Percentiles rank a stretch among this genome's conserved stretches.
Evolutionary conservation across 2,329 filamentous ascomycete genomes (phyloP).

Genomic region (Cadophora sp.): DNA sequence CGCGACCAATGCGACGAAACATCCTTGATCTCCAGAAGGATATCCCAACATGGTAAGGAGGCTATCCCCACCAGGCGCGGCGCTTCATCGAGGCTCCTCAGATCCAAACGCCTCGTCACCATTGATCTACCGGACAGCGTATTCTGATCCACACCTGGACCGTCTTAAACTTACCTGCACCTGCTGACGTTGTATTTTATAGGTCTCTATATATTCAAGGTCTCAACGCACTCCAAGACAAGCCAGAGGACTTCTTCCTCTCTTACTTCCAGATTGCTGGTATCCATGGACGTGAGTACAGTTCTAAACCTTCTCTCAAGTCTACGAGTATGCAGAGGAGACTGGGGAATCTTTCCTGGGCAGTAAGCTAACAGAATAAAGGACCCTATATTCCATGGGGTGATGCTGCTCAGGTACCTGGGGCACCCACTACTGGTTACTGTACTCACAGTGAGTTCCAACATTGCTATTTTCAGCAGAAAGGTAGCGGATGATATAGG

Average conservation of each 20-base stretch:
- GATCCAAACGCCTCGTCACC: neutral
- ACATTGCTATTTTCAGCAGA: neutral
- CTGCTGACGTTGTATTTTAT: constrained; percentile 18
- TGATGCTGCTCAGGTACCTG: constrained; percentile 27
- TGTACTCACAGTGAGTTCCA: constrained; percentile 39
- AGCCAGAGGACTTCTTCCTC: constrained; percentile 27
- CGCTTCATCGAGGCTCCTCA: neutral
- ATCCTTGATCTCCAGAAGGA: constrained; percentile 39
- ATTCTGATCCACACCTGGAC: neutral
- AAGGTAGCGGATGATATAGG: neutral
- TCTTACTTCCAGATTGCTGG: constrained; percentile 41
- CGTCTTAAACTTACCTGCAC: neutral
- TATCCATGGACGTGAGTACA: constrained; percentile 31
- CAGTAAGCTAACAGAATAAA: constrained; percentile 33
- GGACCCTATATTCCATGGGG: constrained; percentile 41
- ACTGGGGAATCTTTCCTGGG: neutral
- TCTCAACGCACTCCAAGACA: constrained; percentile 28
- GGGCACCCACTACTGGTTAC: constrained; percentile 37
- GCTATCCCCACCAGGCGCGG: neutral
- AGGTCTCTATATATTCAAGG: constrained; percentile 41
- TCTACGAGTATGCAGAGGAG: neutral
- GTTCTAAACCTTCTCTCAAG: neutral
- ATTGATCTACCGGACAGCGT: neutral
- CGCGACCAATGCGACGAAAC: constrained; percentile 35
- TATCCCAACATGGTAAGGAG: constrained; percentile 28